These are phyloP conservation scores for Xylariaceae sp. DNA, from an alignment of 2,329 filamentous ascomycete species.

Conservation along the genomic window DNA sequence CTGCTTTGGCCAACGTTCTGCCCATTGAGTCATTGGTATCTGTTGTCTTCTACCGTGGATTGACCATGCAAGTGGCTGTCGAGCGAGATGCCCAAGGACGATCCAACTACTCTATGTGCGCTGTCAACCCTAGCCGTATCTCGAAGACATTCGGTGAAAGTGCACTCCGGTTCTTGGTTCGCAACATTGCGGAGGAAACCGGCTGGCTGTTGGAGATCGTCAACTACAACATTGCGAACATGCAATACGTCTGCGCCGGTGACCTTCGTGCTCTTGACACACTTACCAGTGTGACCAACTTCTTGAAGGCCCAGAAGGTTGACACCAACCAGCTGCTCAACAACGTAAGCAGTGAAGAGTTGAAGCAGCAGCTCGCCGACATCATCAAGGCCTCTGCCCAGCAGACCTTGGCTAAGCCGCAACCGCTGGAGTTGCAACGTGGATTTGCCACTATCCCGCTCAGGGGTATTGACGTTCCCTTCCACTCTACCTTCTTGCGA, in stretches of 20 bases:
- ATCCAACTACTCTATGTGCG: conserved; percentile 99
- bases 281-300: conserved; percentile 80
- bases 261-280: conserved; percentile 67
- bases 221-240: conserved; percentile 83
- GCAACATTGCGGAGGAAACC: conserved; percentile 89
- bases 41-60: conserved; percentile 96
- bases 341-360: conserved; percentile 79
- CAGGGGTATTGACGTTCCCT: conserved; percentile 94
- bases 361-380: conserved; percentile 81
- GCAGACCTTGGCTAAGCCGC: conserved; percentile 82
- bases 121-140: conserved; percentile 96
- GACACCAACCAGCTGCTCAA: conserved; percentile 92
- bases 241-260: conserved; percentile 69
- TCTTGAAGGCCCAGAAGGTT: conserved; percentile 92
- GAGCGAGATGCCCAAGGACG: conserved; percentile 89
- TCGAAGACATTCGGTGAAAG: conserved; percentile 98
- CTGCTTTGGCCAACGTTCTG: conserved; percentile 95
- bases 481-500: conserved; percentile 97
- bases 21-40: conserved; percentile 98
- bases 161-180: conserved; percentile 92
- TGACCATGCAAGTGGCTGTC: conserved; percentile 99
- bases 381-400: conserved; percentile 88
- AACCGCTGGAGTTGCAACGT: conserved; percentile 82
- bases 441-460: conserved; percentile 97
- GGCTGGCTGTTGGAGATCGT: conserved; percentile 97